Percentiles rank a stretch among this genome's conserved stretches.
phyloP scores from a whole-genome alignment of 805 yeast genomes.

The Kuraishia molischiana region DNA sequence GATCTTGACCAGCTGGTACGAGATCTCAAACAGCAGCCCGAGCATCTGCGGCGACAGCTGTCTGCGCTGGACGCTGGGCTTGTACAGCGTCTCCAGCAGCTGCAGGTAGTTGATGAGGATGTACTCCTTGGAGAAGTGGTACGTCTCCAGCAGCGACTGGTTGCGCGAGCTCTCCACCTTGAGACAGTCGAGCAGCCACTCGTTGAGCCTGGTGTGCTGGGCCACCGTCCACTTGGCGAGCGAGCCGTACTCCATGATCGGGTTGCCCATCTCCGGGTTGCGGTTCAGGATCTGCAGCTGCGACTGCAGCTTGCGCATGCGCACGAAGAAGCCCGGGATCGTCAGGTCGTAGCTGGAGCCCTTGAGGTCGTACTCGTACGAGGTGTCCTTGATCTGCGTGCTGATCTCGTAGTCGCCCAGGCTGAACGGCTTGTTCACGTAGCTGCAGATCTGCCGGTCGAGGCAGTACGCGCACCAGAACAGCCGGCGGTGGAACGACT shows the following conservation, averaged over 20 bases:
- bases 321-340: conserved; percentile 8
- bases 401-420: conserved; percentile 23
- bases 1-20: conserved; percentile 6
- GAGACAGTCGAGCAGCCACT: conserved; percentile 3
- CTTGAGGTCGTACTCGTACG: neutral
- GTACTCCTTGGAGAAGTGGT: conserved; percentile 6
- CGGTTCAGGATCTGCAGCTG: conserved; percentile 8
- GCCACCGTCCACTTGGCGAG: conserved; percentile 1
- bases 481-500: conserved; percentile 14
- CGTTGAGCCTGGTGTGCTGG: conserved; percentile 5
- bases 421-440: conserved; percentile 32
- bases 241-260: conserved; percentile 1
- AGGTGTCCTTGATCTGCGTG: conserved; percentile 3
- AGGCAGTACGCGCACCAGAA: conserved; percentile 38
- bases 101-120: conserved; percentile 11
- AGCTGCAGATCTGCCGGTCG: conserved; percentile 36
- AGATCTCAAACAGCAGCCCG: conserved; percentile 6
- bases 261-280: neutral
- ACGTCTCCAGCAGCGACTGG: neutral
- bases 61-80: conserved; percentile 6
- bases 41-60: conserved; percentile 5
- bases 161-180: conserved; percentile 1
- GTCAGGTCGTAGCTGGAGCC: conserved; percentile 2
- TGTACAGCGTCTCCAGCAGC: conserved; percentile 9
- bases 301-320: conserved; percentile 10